Conservation (phyloP, 1,139 yeast species). For the Pichia norvegensis region DNA sequence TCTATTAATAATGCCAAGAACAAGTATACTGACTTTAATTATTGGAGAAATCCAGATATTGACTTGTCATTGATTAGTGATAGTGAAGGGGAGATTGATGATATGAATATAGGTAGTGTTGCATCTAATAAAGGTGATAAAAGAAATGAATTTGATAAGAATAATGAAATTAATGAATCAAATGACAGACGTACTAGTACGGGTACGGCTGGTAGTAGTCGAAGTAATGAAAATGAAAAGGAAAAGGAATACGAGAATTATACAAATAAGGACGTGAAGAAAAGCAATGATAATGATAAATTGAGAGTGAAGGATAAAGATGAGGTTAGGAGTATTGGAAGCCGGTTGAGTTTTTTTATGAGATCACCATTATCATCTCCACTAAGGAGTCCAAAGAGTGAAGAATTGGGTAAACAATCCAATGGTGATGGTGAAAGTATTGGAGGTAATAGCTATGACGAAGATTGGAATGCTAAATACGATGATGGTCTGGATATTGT, state of each 20-base stretch:
- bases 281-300: background rate
- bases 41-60: constrained; percentile 79
- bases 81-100: constrained; percentile 27
- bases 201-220: background rate
- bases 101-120: background rate
- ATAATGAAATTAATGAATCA: background rate
- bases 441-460: background rate
- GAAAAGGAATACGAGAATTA: background rate
- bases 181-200: background rate
- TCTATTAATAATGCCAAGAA: constrained; percentile 38
- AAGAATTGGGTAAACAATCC: background rate
- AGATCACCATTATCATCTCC: constrained; percentile 17
- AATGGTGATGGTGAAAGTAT: background rate
- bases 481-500: background rate
- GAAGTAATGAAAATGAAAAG: background rate
- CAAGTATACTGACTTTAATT: constrained; percentile 76
- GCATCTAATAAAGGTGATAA: background rate
- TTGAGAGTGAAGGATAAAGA: background rate
- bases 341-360: constrained; percentile 18
- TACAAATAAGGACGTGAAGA: background rate
- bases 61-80: constrained; percentile 55
- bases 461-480: background rate
- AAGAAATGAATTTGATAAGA: background rate
- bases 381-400: background rate
- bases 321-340: constrained; percentile 6